Base-by-base conservation (phyloP, 345 rosid genomes). In the Reutealis trisperma region DNA sequence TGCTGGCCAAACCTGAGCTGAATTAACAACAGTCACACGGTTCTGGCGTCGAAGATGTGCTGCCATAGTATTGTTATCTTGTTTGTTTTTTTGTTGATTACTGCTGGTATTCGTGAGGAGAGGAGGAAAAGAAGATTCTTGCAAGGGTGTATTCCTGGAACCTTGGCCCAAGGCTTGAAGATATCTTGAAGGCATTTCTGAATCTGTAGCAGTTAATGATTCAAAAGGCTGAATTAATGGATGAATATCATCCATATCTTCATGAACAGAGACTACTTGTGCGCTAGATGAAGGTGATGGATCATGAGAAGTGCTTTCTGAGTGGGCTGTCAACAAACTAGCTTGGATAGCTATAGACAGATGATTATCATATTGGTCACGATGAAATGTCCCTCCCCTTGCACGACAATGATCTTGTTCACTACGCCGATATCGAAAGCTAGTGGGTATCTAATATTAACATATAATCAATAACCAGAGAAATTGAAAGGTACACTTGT, bases 71-170 rank as follows among this genome's bases (percentile, higher is more conserved):
- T 89, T 91, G 57, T 77, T 80, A 62, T 86, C 89, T 77, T 76
- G 83, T 77, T 79, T 92, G 75, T 87, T 25, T 9, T 78, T 87
- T 11, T 81, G 87, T 81, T 79, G 96, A 80, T 86, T 83, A 69
- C 71, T 75, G 73, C 84, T 80, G 15, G 89, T 47, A 58, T 64
- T 80, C 51, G 62, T 66, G 30, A 91, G 67, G 13, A 95, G 98
- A 34, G 99, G 98, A 85, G 99, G 99, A 85, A 96, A 96, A 42
- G 93, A 89, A 70, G 97, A 89, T 80, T 89, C 92, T 84, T 77
- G 86, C 77, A 93, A 82, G 77, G 91, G 86, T 77, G 83, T 82
- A 60, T n/a, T 86, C 77, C 85, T 81, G 66, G 90, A 89, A 78
- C 82, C 81, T 42, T 82, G 87, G 51, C 98, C 93, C 83, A 94